Evolutionary conservation across 1,139 yeast genomes (phyloP), one percentile per base, ranked within the genome.

Genomic region (Pneumocystis sp.): DNA sequence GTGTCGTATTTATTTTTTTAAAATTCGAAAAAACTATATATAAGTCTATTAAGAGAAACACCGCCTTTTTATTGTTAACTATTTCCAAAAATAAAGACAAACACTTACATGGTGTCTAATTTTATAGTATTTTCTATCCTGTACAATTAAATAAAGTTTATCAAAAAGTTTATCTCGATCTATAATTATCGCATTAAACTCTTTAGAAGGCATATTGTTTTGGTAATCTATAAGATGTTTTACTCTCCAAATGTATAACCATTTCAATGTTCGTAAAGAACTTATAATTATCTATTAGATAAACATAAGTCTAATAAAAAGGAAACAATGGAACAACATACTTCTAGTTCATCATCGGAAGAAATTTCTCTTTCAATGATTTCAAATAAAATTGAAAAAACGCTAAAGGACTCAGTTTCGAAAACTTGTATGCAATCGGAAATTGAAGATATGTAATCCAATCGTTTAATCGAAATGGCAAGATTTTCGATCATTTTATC

Each of bases 381-480:
- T 39, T 45, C 62, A 50, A 39, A 44, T 31, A 61, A 61, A 37
- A 31, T 19, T 35, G 39, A 59, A n/a, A 19, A 57, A 17, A 63
- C 69, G 12, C 66, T 65, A 8, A 63, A 61, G 21, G 59, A 34
- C 15, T 65, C 63, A n/a, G 64, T 50, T 25, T 50, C 63, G 25
- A 68, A 39, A 10, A 65, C 57, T 8, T 66, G 66, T 56, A 61
- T 62, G 60, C 60, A 63, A n/a, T 61, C 57, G 19, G 63, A 61
- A 37, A 65, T 68, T 37, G 68, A 62, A 44, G 66, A 64, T 60
- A 64, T 59, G 35, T 39, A 66, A 62, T 31, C 63, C 37, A 68
- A 63, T 61, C 62, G 63, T 25, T 64, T 37, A 29, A 63, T 60
- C n/a, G 61, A 15, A 17, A 25, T 42, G 3, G 61, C 25, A 35